Base-by-base conservation (phyloP, 2,329 filamentous ascomycete genomes). In the Arthrobotrys pseudoclavata region DNA sequence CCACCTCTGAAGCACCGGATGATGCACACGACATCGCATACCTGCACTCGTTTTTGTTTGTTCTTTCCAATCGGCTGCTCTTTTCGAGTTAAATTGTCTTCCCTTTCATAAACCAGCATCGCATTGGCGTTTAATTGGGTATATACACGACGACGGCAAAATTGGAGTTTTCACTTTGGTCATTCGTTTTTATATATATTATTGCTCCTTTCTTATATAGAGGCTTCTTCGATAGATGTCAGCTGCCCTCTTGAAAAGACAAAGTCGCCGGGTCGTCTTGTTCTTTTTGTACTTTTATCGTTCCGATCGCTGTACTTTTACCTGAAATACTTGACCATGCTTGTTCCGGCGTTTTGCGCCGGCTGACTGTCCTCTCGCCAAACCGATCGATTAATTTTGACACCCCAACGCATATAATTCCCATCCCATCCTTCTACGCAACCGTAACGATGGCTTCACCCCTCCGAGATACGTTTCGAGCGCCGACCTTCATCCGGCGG, bases 401-500 rank as follows among this genome's bases (percentile, higher is more conserved):
- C 12, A 40, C 12, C 13, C 37, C 42, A 45, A 45, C 42, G 7
- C 42, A 20, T 12, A 20, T 20, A n/a, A 5, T 45, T 18, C 7
- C 42, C 42, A 15, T 42, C 37, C 37, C 37, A 42, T 15, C 37
- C 34, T n/a, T n/a, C n/a, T n/a, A n/a, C n/a, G n/a, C n/a, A n/a
- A 40, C 34, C 2, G 12, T 13, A 40, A 42, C 15, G 15, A 47
- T 24, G 20, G 10, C 47, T 24, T 50, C 47, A 5, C 10, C 47
- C 20, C 12, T 22, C 42, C 53, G 18, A 47, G 47, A 64, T 62
- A 48, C 20, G 29, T 87, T 90, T 83, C 84, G 86, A 52, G 87
- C 94, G 69, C 95, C 96, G 6, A 84, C 87, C 10, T 91, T 93
- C 18, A 87, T 98, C 80, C 94, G 93, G 84, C 88, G 87, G 63